These are phyloP conservation scores for Tuber microsphaerosporum DNA, from an alignment of 495 filamentous ascomycete genomes.

Conservation along the genomic window DNA sequence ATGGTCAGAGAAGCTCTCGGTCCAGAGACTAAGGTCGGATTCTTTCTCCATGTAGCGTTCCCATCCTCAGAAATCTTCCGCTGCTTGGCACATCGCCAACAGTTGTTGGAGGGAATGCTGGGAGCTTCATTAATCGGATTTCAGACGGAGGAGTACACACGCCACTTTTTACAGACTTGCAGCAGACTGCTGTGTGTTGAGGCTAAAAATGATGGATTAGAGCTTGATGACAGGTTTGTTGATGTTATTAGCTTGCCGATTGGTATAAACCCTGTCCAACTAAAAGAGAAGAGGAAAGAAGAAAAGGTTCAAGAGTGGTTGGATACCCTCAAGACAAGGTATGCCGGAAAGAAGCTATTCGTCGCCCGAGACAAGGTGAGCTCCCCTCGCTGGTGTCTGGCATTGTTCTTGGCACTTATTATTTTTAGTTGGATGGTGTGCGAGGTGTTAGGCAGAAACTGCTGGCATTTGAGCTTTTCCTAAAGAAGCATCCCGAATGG, in stretches of 20 bases:
- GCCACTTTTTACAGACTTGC: constrained; percentile 90
- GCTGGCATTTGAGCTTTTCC: constrained; percentile 83
- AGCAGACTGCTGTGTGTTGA: constrained; percentile 79
- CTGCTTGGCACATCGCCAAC: constrained; percentile 73
- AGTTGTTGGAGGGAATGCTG: constrained; percentile 81
- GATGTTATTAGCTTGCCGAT: constrained; percentile 69
- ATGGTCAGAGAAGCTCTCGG: constrained; percentile 79
- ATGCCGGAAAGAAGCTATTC: constrained; percentile 77
- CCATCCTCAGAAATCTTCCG: constrained; percentile 92
- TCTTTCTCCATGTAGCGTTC: constrained; percentile 91
- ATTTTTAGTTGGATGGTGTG: constrained; percentile 62
- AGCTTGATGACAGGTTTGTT: constrained; percentile 87
- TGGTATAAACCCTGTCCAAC: constrained; percentile 73
- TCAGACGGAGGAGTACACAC: constrained; percentile 83
- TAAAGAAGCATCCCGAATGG: constrained; percentile 87
- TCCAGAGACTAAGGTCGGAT: constrained; percentile 85
- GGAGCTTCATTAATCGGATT: constrained; percentile 87
- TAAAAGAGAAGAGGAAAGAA: constrained; percentile 64
- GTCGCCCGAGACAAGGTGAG: constrained; percentile 73
- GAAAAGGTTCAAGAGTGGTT: constrained; percentile 69
- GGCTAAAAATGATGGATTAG: constrained; percentile 75
- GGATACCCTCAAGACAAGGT: constrained; percentile 66
- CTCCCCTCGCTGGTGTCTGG: not conserved
- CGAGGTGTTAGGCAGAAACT: constrained; percentile 87
- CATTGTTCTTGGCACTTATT: constrained; percentile 13